Evolutionary conservation across 2,329 filamentous ascomycete genomes (phyloP).

Genomic region (Xylariaceae sp.): DNA sequence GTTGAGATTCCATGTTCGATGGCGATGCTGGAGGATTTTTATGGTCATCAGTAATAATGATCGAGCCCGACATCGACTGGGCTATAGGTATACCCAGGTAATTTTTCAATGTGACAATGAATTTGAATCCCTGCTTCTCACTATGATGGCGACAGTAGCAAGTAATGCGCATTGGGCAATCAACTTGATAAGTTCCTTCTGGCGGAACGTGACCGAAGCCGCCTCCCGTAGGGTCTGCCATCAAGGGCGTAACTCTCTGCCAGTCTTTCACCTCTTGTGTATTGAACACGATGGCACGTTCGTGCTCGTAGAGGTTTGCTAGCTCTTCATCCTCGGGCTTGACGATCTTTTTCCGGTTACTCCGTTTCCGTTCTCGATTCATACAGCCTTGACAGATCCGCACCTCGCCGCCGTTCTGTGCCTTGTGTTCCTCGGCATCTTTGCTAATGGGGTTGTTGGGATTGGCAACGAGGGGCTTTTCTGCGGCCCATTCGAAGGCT

Average conservation of each 20-base stretch:
- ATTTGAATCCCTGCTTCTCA: constrained; percentile 86
- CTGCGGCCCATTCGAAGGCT: constrained; percentile 61
- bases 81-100: constrained; percentile 71
- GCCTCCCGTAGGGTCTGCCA: constrained; percentile 42
- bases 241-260: constrained; percentile 59
- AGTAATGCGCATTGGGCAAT: constrained; percentile 90
- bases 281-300: constrained; percentile 87
- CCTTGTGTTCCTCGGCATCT: constrained; percentile 65
- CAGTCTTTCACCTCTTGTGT: constrained; percentile 84
- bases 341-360: constrained; percentile 88
- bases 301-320: constrained; percentile 77
- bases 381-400: constrained; percentile 92
- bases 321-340: constrained; percentile 88
- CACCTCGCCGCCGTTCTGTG: constrained; percentile 88
- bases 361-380: constrained; percentile 83
- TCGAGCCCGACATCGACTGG: constrained; percentile 80
- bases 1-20: constrained; percentile 2
- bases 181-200: constrained; percentile 70
- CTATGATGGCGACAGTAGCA: constrained; percentile 96
- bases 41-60: constrained; percentile 98
- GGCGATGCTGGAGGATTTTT: constrained; percentile 64
- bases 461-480: constrained; percentile 36
- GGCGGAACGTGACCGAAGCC: constrained; percentile 45
- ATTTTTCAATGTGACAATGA: constrained; percentile 94
- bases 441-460: constrained; percentile 39